Conservation (phyloP, 1,284 basidiomycete genomes). For the Ganoderma lucidum region DNA sequence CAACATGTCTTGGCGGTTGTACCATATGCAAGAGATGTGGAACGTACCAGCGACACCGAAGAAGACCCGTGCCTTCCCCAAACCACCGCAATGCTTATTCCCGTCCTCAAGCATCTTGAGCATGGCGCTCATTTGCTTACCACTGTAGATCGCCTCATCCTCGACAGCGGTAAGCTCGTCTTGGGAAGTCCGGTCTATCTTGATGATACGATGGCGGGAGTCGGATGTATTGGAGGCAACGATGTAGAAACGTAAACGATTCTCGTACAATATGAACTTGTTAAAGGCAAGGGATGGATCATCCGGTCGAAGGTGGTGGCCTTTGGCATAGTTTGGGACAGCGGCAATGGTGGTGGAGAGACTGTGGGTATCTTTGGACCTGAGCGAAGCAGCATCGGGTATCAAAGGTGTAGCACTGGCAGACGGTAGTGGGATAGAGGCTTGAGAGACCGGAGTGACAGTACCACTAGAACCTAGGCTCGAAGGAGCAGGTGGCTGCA, state of each 20-base stretch:
- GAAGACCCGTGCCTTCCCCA: conserved; percentile 84
- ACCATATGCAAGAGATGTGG: not conserved
- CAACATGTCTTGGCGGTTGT: not conserved
- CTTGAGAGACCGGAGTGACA: conserved; percentile 36
- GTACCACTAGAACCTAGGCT: conserved; percentile 34
- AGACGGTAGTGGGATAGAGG: conserved; percentile 26
- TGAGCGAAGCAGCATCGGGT: conserved; percentile 28
- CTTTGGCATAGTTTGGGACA: conserved; percentile 20
- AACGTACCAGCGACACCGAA: conserved; percentile 77
- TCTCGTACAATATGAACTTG: conserved; percentile 94
- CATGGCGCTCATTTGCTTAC: conserved; percentile 89
- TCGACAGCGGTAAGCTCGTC: conserved; percentile 82
- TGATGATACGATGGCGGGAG: conserved; percentile 88
- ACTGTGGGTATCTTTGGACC: conserved; percentile 32
- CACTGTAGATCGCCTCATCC: conserved; percentile 88
- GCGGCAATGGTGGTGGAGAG: conserved; percentile 24
- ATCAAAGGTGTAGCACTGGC: conserved; percentile 14
- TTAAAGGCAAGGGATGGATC: conserved; percentile 62
- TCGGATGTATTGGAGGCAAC: conserved; percentile 88
- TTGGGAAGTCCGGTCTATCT: conserved; percentile 87
- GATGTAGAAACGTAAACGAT: conserved; percentile 86
- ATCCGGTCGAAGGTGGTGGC: conserved; percentile 16
- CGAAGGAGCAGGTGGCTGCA: conserved; percentile 1
- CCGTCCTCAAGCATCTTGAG: conserved; percentile 96
- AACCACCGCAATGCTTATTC: conserved; percentile 87